A percentile compares a stretch with the other conserved stretches of the same genome.
phyloP scores from a whole-genome alignment of 2,329 filamentous ascomycete genomes.

The Phaeophleospora eucalypticola region DNA sequence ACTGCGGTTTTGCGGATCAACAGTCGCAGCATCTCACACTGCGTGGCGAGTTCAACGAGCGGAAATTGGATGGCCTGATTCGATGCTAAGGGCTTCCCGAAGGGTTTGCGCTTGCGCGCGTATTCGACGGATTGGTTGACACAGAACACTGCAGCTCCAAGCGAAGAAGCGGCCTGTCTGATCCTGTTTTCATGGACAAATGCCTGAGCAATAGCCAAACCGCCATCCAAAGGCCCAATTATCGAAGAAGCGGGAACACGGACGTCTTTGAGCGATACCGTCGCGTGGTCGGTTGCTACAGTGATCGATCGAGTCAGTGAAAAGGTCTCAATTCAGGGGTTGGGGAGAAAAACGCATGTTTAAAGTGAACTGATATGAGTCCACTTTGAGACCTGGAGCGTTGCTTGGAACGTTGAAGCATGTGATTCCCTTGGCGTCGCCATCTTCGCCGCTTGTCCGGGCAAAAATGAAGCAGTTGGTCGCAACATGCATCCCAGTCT shows the following conservation, averaged over 20 bases:
- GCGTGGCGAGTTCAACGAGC: constrained; percentile 58
- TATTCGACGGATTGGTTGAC: constrained; percentile 55
- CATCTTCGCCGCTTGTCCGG: constrained; percentile 52
- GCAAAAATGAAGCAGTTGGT: constrained; percentile 62
- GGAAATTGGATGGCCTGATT: constrained; percentile 64
- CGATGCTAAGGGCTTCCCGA: constrained; percentile 53
- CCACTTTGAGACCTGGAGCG: constrained; percentile 51
- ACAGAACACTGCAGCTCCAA: constrained; percentile 58
- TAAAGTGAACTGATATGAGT: constrained; percentile 61
- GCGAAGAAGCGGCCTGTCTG: constrained; percentile 59
- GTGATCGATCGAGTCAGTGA: background rate
- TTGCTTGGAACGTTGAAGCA: constrained; percentile 57
- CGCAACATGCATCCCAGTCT: constrained; percentile 59
- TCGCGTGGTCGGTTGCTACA: constrained; percentile 52
- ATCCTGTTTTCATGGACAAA: constrained; percentile 65
- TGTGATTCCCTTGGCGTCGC: constrained; percentile 54
- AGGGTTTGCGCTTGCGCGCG: constrained; percentile 52
- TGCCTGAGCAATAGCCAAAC: constrained; percentile 59
- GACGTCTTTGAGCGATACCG: constrained; percentile 54
- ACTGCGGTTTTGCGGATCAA: constrained; percentile 59
- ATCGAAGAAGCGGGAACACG: constrained; percentile 52
- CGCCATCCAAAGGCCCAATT: constrained; percentile 51
- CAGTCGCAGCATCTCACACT: constrained; percentile 58
- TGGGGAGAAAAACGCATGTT: constrained; percentile 51
- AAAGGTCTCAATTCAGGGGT: background rate